Percentiles rank a stretch among this genome's conserved stretches.
Conservation (phyloP, 2,329 filamentous ascomycete species). For the Graphilbum sp. region DNA sequence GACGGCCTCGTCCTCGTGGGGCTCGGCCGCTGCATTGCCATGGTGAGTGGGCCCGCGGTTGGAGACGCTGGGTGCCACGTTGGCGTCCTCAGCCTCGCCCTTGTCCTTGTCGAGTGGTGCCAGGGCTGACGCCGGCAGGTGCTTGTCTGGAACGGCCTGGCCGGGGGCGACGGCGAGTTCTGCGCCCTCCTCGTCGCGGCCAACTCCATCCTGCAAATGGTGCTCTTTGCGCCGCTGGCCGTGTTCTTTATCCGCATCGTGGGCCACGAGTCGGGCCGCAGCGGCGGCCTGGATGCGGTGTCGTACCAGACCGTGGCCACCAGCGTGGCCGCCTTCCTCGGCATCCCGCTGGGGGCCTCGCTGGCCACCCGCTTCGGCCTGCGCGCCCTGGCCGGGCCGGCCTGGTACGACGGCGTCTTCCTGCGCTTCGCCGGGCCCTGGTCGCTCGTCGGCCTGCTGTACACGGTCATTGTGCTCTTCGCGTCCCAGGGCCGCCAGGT, state of each 20-base stretch:
- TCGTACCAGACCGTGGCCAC: conserved; percentile 56
- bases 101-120: not conserved
- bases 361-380: conserved; percentile 56
- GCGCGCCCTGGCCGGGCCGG: conserved; percentile 32
- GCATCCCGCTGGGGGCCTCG: conserved; percentile 67
- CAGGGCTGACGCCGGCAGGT: conserved; percentile 15
- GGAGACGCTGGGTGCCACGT: too few relatives aligned
- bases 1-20: conserved; percentile 69
- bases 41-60: too few relatives aligned
- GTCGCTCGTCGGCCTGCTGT: conserved; percentile 69
- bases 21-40: conserved; percentile 73
- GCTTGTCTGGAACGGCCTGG: conserved; percentile 52
- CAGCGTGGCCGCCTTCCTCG: conserved; percentile 71
- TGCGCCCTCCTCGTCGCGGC: conserved; percentile 66
- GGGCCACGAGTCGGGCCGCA: conserved; percentile 23
- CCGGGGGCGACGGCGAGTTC: conserved; percentile 64
- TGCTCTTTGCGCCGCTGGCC: conserved; percentile 53
- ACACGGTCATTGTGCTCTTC: conserved; percentile 76
- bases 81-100: too few relatives aligned
- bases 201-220: conserved; percentile 60
- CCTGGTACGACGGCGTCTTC: conserved; percentile 53
- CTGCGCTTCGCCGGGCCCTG: conserved; percentile 53
- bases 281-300: too few relatives aligned
- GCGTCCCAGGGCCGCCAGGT: conserved; percentile 64
- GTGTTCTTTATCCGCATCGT: conserved; percentile 58